Evolutionary conservation across 2,329 filamentous ascomycete genomes (phyloP).

Genomic region (Ceratocystiopsis minuta): DNA sequence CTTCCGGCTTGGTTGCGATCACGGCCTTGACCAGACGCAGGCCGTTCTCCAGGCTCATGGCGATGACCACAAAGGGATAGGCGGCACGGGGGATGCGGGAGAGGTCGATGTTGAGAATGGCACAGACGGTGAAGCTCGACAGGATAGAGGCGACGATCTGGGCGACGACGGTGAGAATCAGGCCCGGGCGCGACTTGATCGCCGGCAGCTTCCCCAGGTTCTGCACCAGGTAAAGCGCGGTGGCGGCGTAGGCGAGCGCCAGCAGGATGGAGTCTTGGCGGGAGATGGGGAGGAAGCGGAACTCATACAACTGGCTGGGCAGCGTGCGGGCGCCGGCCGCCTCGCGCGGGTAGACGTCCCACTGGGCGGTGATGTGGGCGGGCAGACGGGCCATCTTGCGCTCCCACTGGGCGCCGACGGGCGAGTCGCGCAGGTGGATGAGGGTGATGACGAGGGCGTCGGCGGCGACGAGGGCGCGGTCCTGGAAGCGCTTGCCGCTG

Average conservation of each 20-base stretch:
- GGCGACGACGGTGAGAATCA: slow-evolving; percentile 50
- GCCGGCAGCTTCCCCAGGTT: slow-evolving; percentile 53
- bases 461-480: slow-evolving; percentile 47
- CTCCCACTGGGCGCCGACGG: slow-evolving; percentile 48
- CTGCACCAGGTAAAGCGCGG: slow-evolving; percentile 44
- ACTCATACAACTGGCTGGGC: slow-evolving; percentile 52
- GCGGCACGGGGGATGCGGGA: slow-evolving; percentile 56
- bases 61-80: slow-evolving; percentile 60
- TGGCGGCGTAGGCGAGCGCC: slow-evolving; percentile 44
- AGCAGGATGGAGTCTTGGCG: slow-evolving; percentile 45
- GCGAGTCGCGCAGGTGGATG: slow-evolving; percentile 48
- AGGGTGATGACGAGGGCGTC: slow-evolving; percentile 66
- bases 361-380: slow-evolving; percentile 29
- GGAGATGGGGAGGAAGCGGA: slow-evolving; percentile 60
- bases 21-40: slow-evolving; percentile 64
- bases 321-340: slow-evolving; percentile 23
- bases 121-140: slow-evolving; percentile 65
- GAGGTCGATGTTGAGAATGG: slow-evolving; percentile 55
- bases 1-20: slow-evolving; percentile 50
- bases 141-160: slow-evolving; percentile 57
- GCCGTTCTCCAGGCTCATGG: slow-evolving; percentile 63
- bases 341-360: slow-evolving; percentile 46
- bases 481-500: slow-evolving; percentile 59
- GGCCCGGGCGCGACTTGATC: slow-evolving; percentile 56
- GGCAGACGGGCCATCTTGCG: slow-evolving; percentile 36